phyloP scores from a whole-genome alignment of 257 asterid genomes.

The Solanum dulcamara region DNA sequence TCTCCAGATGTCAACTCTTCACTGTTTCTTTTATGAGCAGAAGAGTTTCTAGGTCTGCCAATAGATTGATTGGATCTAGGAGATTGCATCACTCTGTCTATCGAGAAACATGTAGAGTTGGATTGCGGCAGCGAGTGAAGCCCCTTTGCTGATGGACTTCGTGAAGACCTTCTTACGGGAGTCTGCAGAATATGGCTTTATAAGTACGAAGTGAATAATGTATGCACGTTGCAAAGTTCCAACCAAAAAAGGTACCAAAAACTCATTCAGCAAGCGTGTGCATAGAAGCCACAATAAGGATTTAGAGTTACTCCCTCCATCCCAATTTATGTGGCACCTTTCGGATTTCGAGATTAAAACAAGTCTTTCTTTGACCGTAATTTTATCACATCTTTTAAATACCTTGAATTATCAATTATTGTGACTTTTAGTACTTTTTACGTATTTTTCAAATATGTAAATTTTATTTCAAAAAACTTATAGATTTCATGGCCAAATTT shows the following conservation, averaged over 20 bases:
- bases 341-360: too few species aligned
- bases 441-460: too few species aligned
- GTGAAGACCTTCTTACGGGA: conserved; percentile 25
- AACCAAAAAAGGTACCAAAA: background rate
- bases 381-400: too few species aligned
- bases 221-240: background rate
- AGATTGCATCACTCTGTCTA: conserved; percentile 11
- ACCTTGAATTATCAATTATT: too few species aligned
- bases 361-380: too few species aligned
- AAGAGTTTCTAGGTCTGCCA: conserved; percentile 15
- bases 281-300: background rate
- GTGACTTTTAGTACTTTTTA: too few species aligned
- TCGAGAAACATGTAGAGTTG: background rate
- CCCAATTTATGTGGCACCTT: too few species aligned
- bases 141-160: conserved; percentile 30
- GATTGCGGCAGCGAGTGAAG: background rate
- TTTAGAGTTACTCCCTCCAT: background rate
- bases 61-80: conserved; percentile 24
- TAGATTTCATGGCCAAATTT: too few species aligned
- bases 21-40: conserved; percentile 45
- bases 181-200: conserved; percentile 22
- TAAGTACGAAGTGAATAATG: background rate
- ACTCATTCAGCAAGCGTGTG: background rate
- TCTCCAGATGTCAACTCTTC: conserved; percentile 25
- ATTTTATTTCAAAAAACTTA: too few species aligned